A percentile compares a stretch with the other conserved stretches of the same genome.
These are phyloP conservation scores for Gloeostereum incarnatum DNA, from an alignment of 768 basidiomycete genomes.

Conservation along the genomic window DNA sequence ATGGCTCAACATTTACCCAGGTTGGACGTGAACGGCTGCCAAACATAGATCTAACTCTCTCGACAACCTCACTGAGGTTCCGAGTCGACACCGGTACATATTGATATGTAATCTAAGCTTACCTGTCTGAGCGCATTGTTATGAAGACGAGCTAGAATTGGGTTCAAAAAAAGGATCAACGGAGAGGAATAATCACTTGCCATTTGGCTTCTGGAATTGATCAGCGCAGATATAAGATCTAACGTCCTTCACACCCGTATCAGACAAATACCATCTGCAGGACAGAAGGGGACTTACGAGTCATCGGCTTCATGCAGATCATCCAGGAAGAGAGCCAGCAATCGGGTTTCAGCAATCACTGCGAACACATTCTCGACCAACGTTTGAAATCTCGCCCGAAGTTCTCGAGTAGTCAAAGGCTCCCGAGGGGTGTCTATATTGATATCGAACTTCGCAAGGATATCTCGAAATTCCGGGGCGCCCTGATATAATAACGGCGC, in stretches of 20 bases:
- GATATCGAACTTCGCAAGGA: slow-evolving; percentile 47
- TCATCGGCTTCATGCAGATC: slow-evolving; percentile 71
- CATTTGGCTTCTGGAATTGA: slow-evolving; percentile 59
- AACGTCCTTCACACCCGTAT: slow-evolving; percentile 36
- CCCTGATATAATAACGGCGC: slow-evolving; percentile 64
- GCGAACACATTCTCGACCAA: slow-evolving; percentile 63
- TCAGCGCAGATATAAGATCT: slow-evolving; percentile 54
- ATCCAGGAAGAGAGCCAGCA: slow-evolving; percentile 66
- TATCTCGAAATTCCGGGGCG: slow-evolving; percentile 59
- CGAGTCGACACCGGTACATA: too few species aligned
- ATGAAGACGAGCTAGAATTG: slow-evolving; percentile 52
- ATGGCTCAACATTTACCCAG: slow-evolving; percentile 59
- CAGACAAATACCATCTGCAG: slow-evolving; percentile 1
- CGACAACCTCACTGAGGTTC: slow-evolving; percentile 29
- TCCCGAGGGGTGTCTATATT: slow-evolving; percentile 42
- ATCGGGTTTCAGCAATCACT: slow-evolving; percentile 58
- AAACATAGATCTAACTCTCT: slow-evolving; percentile 49
- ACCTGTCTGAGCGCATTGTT: slow-evolving; percentile 54
- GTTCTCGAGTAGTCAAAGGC: slow-evolving; percentile 44
- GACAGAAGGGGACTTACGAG: slow-evolving; percentile 28
- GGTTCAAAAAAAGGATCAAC: slow-evolving; percentile 3
- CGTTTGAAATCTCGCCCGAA: slow-evolving; percentile 62
- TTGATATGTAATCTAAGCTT: too few species aligned
- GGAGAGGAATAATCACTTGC: slow-evolving; percentile 21
- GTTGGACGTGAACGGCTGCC: slow-evolving; percentile 45